A percentile compares a stretch with the other conserved stretches of the same genome.
These are phyloP conservation scores for Bruguiera sexangula DNA, from an alignment of 345 rosid species.

Conservation along the genomic window DNA sequence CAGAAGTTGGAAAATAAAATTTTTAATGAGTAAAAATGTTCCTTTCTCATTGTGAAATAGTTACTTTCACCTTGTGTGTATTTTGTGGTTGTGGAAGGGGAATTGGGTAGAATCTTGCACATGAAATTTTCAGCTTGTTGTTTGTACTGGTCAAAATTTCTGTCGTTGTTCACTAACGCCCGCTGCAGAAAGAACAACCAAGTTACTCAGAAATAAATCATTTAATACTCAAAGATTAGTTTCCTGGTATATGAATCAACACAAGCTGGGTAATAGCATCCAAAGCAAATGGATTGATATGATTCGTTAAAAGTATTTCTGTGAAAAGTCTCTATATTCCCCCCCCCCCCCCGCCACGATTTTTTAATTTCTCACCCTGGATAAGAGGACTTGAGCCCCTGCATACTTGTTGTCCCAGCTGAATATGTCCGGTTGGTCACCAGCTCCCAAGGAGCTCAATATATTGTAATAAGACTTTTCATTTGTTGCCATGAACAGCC, in stretches of 20 bases:
- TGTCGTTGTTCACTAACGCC: conserved; percentile 55
- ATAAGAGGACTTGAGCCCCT: conserved; percentile 76
- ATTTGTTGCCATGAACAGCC: conserved; percentile 78
- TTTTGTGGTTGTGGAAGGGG: conserved; percentile 70
- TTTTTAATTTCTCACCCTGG: conserved; percentile 43
- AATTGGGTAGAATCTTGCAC: conserved; percentile 75
- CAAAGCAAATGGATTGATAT: not conserved
- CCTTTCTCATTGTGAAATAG: not conserved
- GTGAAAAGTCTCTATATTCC: no score
- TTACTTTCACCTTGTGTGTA: conserved; percentile 67
- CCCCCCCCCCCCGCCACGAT: no score
- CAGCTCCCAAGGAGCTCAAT: conserved; percentile 62
- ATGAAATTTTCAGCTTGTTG: conserved; percentile 77
- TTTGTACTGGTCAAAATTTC: conserved; percentile 55
- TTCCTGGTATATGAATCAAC: not conserved
- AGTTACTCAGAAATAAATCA: no score
- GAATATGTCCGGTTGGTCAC: conserved; percentile 73
- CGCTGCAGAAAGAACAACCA: conserved; percentile 33
- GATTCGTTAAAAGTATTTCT: not conserved
- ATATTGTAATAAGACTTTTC: conserved; percentile 54
- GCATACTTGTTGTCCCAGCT: conserved; percentile 96
- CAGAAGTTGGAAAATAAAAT: no score
- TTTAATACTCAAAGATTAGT: no score
- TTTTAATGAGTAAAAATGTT: no score
- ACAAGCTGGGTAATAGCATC: not conserved